These are phyloP conservation scores for Gonapodya sp. DNA, from an alignment of 192 early-diverging fungal genomes.

Conservation along the genomic window DNA sequence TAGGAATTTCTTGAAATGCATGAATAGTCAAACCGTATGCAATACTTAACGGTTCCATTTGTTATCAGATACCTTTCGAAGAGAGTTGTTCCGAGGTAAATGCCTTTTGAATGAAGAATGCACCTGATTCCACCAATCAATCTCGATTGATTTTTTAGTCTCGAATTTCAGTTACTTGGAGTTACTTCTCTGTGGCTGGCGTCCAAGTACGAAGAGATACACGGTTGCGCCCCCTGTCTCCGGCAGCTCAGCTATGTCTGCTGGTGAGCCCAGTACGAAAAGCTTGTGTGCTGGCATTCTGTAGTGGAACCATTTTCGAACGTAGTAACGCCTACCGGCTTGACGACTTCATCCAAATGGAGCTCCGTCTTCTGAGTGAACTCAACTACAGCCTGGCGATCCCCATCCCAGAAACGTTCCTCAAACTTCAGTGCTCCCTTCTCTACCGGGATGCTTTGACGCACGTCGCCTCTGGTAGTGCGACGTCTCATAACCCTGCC, in stretches of 20 bases:
- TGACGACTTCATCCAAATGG: constrained; percentile 35
- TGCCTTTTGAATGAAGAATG: background rate
- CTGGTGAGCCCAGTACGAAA: constrained; percentile 14
- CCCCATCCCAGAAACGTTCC: constrained; percentile 38
- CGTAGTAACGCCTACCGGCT: constrained; percentile 19
- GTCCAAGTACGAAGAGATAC: constrained; percentile 51
- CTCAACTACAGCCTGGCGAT: constrained; percentile 33
- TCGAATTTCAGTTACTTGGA: constrained; percentile 43
- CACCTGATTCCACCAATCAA: background rate
- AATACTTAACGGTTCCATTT: background rate
- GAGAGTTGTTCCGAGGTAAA: constrained; percentile 17
- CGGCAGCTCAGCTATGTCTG: constrained; percentile 33
- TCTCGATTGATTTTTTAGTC: background rate
- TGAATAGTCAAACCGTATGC: background rate
- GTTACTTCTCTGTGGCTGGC: constrained; percentile 45
- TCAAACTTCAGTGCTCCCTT: constrained; percentile 17
- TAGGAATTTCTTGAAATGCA: background rate
- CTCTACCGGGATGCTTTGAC: background rate
- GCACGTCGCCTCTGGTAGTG: background rate
- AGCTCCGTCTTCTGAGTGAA: constrained; percentile 31
- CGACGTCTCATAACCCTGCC: background rate
- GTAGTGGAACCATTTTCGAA: too few species aligned
- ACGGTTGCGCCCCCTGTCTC: constrained; percentile 43
- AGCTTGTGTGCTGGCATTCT: too few species aligned
- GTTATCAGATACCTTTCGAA: constrained; percentile 21